Base-by-base conservation (phyloP, 352 stramenopile genomes). In the Globisporangium middletonii region DNA sequence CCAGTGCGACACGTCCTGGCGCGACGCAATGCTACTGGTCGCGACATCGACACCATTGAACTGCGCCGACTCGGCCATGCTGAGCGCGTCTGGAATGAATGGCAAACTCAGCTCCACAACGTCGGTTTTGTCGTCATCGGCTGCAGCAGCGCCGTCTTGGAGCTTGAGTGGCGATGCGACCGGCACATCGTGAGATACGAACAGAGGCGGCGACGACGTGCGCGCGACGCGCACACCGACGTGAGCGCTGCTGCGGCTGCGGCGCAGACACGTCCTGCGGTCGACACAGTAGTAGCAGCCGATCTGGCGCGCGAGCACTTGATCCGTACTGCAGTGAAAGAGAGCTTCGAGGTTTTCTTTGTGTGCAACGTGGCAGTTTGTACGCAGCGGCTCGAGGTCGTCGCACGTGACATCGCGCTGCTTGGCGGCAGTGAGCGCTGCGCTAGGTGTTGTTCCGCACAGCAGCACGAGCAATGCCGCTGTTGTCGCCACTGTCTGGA, bases 261-360 rank as follows among this genome's bases (percentile, higher is more conserved):
- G 18, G n/a, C 30, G 11, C 9, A 4, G 35, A 27, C 75, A 87
- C 11, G 68, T 75, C 0, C 18, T 19, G 0, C 45, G 30, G 33
- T 83, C 60, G 16, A 89, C 75, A 45, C 77, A 88, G 3, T 59
- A 45, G 45, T 69, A 82, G 63, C 79, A 90, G n/a, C 80, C 76
- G 16, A 50, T 12, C 18, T 69, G 72, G 0, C 81, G 35, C 16
- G 80, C 77, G 38, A 83, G 60, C 28, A 88, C 50, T 38, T 68
- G 50, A 13, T 57, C 43, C 0, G 23, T 19, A 1, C 51, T 58
- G 47, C 74, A 83, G 19, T 55, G 55, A 26, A 65, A 71, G 11
- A 55, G 55, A 7, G 60, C 43, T 11, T 68, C 50, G 19, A 68
- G n/a, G 27, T 75, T 16, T 16, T 68, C 19, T 0, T 28, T 50